Conservation (phyloP, 1,284 basidiomycete genomes). For the Ganoderma leucocontextum region DNA sequence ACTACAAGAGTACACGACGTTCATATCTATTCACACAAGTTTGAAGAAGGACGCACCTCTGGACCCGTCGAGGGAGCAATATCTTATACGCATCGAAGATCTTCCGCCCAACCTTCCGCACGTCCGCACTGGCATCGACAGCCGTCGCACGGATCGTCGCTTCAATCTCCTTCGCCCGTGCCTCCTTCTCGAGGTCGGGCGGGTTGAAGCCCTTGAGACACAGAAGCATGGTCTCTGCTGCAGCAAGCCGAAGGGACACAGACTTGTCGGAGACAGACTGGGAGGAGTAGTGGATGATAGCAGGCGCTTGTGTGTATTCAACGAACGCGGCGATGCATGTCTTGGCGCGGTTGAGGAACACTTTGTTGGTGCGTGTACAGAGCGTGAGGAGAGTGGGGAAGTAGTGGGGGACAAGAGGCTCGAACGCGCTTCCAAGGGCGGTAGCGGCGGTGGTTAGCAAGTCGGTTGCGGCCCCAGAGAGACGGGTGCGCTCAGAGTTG, state of each 20-base stretch:
- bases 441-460: constrained; percentile 63
- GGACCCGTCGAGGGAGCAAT: constrained; percentile 71
- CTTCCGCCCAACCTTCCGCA: constrained; percentile 72
- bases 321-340: constrained; percentile 69
- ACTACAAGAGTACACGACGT: constrained; percentile 47
- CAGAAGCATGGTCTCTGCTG: constrained; percentile 68
- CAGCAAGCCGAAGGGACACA: constrained; percentile 65
- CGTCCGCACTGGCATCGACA: constrained; percentile 79
- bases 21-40: background rate
- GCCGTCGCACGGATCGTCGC: constrained; percentile 71
- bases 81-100: constrained; percentile 81
- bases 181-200: constrained; percentile 74
- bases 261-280: constrained; percentile 78
- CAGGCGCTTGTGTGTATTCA: constrained; percentile 74
- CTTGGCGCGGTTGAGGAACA: constrained; percentile 74
- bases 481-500: constrained; percentile 78
- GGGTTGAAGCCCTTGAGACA: constrained; percentile 81
- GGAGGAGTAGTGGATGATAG: constrained; percentile 69
- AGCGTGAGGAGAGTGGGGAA: constrained; percentile 74
- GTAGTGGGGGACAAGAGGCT: constrained; percentile 72
- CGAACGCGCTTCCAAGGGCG: constrained; percentile 69
- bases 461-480: constrained; percentile 79
- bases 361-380: constrained; percentile 83
- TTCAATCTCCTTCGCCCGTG: constrained; percentile 72
- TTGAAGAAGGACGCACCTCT: constrained; percentile 56